Evolutionary conservation across 1,284 basidiomycete genomes (phyloP).

Genomic region (Malassezia obtusa): DNA sequence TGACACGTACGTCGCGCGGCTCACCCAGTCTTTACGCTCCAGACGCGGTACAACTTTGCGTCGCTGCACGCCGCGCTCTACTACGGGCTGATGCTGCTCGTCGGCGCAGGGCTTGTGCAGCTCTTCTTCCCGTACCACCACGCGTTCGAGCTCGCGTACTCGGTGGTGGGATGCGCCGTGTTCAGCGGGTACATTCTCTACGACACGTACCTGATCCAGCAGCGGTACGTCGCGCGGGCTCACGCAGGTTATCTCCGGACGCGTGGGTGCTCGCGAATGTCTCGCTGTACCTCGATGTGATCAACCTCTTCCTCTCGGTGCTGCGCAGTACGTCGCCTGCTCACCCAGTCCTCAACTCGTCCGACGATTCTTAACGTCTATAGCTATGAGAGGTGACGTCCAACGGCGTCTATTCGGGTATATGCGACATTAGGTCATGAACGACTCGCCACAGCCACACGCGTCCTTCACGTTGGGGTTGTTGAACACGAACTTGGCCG

Average conservation of each 20-base stretch:
- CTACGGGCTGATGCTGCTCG: conserved; percentile 51
- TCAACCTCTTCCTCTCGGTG: conserved; percentile 67
- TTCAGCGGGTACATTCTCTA: conserved; percentile 60
- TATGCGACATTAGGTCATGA: conserved; percentile 44
- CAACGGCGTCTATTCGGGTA: too few relatives aligned
- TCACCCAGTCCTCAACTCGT: conserved; percentile 9
- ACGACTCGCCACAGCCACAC: conserved; percentile 81
- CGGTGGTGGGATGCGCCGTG: conserved; percentile 65
- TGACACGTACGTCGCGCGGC: conserved; percentile 52
- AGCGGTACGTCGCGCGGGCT: background rate
- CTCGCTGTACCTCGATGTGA: conserved; percentile 58
- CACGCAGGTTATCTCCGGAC: conserved; percentile 62
- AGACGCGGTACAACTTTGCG: conserved; percentile 67
- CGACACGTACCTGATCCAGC: conserved; percentile 73
- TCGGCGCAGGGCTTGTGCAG: conserved; percentile 55
- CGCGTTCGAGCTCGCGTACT: conserved; percentile 66
- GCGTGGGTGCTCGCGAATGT: conserved; percentile 78
- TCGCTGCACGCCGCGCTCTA: conserved; percentile 76
- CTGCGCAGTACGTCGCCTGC: conserved; percentile 43
- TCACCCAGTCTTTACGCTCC: conserved; percentile 58
- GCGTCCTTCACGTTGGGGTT: conserved; percentile 65
- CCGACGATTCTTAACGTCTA: conserved; percentile 8
- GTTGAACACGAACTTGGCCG: conserved; percentile 79
- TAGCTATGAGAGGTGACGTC: too few relatives aligned
- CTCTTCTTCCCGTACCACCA: conserved; percentile 68